Conservation (phyloP, 1,139 yeast species). For the Taiozyma sp. region DNA sequence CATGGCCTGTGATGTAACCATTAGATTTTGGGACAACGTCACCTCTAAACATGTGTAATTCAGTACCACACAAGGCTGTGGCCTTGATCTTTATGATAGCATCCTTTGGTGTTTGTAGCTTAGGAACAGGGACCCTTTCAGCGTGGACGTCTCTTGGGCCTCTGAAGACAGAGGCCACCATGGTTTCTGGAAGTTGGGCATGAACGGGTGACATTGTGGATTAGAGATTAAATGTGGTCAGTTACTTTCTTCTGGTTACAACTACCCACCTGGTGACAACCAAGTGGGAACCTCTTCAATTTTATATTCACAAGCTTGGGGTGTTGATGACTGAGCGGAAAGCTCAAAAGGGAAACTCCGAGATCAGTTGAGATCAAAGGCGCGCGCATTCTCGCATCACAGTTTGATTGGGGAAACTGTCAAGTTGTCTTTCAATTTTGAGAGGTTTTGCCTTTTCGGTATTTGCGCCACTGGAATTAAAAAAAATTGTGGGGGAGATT, state of each 20-base stretch:
- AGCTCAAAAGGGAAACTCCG: neutral
- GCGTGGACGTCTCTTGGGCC: conserved; percentile 45
- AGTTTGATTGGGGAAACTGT: neutral
- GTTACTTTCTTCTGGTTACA: too few relatives aligned
- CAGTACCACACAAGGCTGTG: conserved; percentile 61
- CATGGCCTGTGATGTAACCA: conserved; percentile 58
- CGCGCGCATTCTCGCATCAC: neutral
- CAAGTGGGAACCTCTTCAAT: neutral
- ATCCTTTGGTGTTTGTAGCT: conserved; percentile 36
- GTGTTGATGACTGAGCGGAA: neutral
- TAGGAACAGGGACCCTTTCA: conserved; percentile 41
- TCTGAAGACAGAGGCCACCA: conserved; percentile 56
- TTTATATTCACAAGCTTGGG: neutral
- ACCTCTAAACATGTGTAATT: conserved; percentile 57
- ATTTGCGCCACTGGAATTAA: neutral
- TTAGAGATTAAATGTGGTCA: neutral
- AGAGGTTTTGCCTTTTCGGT: neutral
- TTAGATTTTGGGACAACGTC: conserved; percentile 38
- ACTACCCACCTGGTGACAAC: neutral
- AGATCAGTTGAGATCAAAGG: neutral
- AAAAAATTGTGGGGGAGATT: neutral
- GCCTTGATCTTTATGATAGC: conserved; percentile 48
- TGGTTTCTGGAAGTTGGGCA: conserved; percentile 20
- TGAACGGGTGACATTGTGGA: conserved; percentile 3
- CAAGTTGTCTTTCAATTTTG: neutral